These are phyloP conservation scores for Hypoxylon sp. DNA, from an alignment of 2,329 filamentous ascomycete genomes.

Conservation along the genomic window DNA sequence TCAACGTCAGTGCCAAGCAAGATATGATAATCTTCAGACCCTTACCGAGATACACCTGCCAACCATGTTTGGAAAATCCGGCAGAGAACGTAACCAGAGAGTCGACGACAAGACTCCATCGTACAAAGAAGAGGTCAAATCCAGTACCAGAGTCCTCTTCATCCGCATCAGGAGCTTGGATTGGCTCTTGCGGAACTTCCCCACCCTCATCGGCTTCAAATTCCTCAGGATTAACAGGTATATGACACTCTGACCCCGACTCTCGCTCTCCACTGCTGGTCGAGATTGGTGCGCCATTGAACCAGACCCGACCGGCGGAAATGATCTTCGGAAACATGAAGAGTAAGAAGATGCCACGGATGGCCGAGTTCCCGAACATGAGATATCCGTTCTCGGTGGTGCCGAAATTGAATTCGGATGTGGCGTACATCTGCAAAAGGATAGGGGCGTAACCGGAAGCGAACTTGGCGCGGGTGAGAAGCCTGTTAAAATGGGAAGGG, in stretches of 20 bases:
- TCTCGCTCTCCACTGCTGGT: conserved; percentile 12
- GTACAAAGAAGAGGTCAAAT: conserved; percentile 76
- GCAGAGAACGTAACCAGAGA: conserved; percentile 73
- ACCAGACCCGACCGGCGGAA: conserved; percentile 58
- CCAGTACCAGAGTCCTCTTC: conserved; percentile 49
- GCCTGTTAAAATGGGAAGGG: not conserved
- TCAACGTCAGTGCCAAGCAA: not conserved
- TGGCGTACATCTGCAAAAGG: conserved; percentile 71
- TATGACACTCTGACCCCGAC: conserved; percentile 22
- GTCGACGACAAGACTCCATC: conserved; percentile 74
- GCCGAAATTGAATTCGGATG: conserved; percentile 65
- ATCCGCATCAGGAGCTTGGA: conserved; percentile 42
- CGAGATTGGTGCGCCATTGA: conserved; percentile 39
- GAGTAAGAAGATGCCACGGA: conserved; percentile 67
- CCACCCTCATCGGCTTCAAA: conserved; percentile 44
- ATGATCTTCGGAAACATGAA: conserved; percentile 68
- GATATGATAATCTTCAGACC: not conserved
- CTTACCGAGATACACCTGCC: conserved; percentile 75
- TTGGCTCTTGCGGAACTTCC: conserved; percentile 47
- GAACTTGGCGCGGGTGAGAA: conserved; percentile 54
- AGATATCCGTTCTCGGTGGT: conserved; percentile 69
- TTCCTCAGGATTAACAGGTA: conserved; percentile 46
- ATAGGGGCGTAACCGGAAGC: conserved; percentile 76
- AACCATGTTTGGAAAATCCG: conserved; percentile 70
- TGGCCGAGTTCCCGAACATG: conserved; percentile 67